A percentile compares a stretch with the other conserved stretches of the same genome.
These are phyloP conservation scores for Talaromyces trachyspermus DNA, from an alignment of 495 filamentous ascomycete genomes.

Conservation along the genomic window DNA sequence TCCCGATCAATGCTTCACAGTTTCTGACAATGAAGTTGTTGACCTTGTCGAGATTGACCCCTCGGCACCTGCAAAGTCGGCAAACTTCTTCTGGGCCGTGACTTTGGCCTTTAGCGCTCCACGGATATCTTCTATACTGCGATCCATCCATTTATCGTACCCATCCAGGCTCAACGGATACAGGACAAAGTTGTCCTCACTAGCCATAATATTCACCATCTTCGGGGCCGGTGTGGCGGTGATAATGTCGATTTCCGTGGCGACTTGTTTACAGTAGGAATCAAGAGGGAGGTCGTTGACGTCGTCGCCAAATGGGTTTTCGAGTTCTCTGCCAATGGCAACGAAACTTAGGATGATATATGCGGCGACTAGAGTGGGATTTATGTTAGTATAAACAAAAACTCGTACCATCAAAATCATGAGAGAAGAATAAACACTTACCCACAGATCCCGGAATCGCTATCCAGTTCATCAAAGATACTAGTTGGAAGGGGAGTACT, in stretches of 20 bases:
- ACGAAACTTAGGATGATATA: slow-evolving; percentile 90
- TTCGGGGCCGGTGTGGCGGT: slow-evolving; percentile 49
- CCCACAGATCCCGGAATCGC: slow-evolving; percentile 79
- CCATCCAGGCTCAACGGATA: slow-evolving; percentile 57
- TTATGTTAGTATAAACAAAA: background rate
- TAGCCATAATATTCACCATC: slow-evolving; percentile 49
- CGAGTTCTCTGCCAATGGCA: slow-evolving; percentile 77
- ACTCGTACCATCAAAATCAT: too few species aligned
- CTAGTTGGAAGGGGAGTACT: slow-evolving; percentile 78
- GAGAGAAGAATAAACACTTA: slow-evolving; percentile 16
- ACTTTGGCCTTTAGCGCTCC: slow-evolving; percentile 43
- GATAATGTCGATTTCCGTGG: slow-evolving; percentile 67
- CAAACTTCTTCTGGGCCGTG: slow-evolving; percentile 12
- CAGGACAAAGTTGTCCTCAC: slow-evolving; percentile 54
- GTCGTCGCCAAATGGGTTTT: slow-evolving; percentile 83
- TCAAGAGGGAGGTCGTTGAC: slow-evolving; percentile 83
- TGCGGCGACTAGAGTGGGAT: slow-evolving; percentile 46
- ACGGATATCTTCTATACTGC: slow-evolving; percentile 53
- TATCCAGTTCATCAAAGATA: slow-evolving; percentile 53
- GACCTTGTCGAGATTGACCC: slow-evolving; percentile 15
- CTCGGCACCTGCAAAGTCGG: slow-evolving; percentile 21
- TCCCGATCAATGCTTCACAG: too few species aligned
- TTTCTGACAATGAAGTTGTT: too few species aligned
- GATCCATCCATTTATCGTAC: slow-evolving; percentile 53
- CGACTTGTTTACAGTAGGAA: slow-evolving; percentile 64